phyloP scores from a whole-genome alignment of 2,329 filamentous ascomycete species.

The Teratosphaeriaceae sp. region DNA sequence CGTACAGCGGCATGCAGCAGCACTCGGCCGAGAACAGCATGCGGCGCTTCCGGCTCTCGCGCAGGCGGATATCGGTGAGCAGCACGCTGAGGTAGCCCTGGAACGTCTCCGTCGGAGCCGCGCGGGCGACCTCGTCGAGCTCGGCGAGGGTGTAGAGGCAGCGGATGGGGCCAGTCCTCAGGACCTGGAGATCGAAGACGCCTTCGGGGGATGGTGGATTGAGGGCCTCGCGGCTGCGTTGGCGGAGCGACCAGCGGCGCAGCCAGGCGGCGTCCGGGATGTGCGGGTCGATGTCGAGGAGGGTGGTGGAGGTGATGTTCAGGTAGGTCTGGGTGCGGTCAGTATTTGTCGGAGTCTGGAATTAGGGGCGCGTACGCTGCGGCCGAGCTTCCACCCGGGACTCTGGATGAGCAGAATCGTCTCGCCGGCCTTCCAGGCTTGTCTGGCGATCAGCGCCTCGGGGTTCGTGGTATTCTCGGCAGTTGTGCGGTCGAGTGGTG shows the following conservation, averaged over 20 bases:
- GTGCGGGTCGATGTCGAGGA: conserved; percentile 50
- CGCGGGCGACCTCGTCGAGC: conserved; percentile 36
- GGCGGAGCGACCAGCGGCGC: conserved; percentile 40
- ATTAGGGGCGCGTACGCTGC: conserved; percentile 21
- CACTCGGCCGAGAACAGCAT: conserved; percentile 43
- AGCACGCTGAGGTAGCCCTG: conserved; percentile 41
- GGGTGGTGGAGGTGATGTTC: conserved; percentile 39
- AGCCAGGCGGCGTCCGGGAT: conserved; percentile 50
- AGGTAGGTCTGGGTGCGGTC: conserved; percentile 22
- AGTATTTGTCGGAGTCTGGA: too few species aligned
- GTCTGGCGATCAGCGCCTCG: conserved; percentile 8
- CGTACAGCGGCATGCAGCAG: conserved; percentile 49
- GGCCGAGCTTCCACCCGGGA: conserved; percentile 25
- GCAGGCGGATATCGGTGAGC: conserved; percentile 36
- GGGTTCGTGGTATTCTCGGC: conserved; percentile 6
- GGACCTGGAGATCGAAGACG: conserved; percentile 23
- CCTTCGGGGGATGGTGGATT: conserved; percentile 41
- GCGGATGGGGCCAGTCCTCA: conserved; percentile 19
- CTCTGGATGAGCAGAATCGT: conserved; percentile 26
- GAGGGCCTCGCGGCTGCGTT: conserved; percentile 45
- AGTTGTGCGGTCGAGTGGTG: conserved; percentile 12
- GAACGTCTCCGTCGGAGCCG: conserved; percentile 31
- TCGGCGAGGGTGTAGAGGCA: conserved; percentile 40
- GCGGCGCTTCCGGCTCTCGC: conserved; percentile 34
- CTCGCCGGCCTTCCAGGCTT: conserved; percentile 24